Evolutionary conservation across 2,329 filamentous ascomycete species (phyloP), one percentile per base, ranked within the genome.

Genomic region (Cladosporium sphaerospermum): DNA sequence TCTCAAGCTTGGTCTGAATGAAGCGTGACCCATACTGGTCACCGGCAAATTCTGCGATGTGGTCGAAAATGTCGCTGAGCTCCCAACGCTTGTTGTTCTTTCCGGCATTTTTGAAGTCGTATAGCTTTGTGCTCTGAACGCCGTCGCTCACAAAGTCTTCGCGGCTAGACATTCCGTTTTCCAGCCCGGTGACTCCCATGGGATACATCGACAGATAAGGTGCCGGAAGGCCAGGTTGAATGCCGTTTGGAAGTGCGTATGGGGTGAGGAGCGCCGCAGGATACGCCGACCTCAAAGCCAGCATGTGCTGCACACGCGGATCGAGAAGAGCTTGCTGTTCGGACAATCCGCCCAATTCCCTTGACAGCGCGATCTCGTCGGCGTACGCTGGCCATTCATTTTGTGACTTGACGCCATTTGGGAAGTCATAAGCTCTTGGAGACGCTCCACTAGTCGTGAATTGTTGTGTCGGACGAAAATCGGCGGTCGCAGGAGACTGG

Each of bases 21-120:
- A 96, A 96, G 1, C 93, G 83, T 1, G 93, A 99, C 1, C 91
- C 93, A 62, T 95, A 86, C 68, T 97, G 93, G 65, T 99, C 93
- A 13, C 93, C 92, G 62, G 89, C 91, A 69, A 97, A 97, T 66
- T 96, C 92, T 0, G 95, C 90, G 36, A 97, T 82, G 64, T 95
- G 83, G 52, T 81, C 81, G 66, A 88, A 92, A 41, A 97, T 92
- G 58, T 96, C 88, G 73, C 88, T 91, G 9, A 99, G 76, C 62
- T 96, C 90, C 64, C 84, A 95, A 14, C 83, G 81, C 68, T 81
- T 83, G 68, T 78, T 89, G 0, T 80, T 81, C 68, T 90, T 95
- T 59, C 78, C 80, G 63, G 84, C 87, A 9, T 79, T 77, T 40
- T 87, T 83, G 70, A 95, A 96, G 31, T 95, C 88, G 56, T 91